A percentile compares a stretch with the other conserved stretches of the same genome.
phyloP scores from a whole-genome alignment of 495 filamentous ascomycete species.

The Hyaloscypha bicolor region DNA sequence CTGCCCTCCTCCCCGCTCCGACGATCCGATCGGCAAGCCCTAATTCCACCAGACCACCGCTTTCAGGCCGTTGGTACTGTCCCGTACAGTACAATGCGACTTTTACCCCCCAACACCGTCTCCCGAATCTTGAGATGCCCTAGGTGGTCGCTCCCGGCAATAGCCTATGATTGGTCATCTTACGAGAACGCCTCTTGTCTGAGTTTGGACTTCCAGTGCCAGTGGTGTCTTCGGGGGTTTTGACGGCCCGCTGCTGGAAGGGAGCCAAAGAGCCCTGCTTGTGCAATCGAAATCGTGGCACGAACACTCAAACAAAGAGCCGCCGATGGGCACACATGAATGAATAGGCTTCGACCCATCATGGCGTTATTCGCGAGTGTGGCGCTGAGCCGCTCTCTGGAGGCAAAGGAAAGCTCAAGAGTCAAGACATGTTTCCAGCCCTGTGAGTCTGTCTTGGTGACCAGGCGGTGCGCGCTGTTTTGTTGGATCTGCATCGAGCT shows the following conservation, averaged over 20 bases:
- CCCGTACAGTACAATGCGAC: background rate
- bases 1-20: background rate
- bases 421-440: too few relatives aligned
- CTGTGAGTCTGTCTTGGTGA: too few relatives aligned
- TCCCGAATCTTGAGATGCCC: background rate
- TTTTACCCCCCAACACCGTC: background rate
- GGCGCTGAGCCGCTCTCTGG: background rate
- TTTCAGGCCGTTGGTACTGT: too few relatives aligned
- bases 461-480: too few relatives aligned
- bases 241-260: too few relatives aligned
- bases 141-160: background rate
- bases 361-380: background rate
- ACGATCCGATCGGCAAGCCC: conserved; percentile 1
- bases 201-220: background rate
- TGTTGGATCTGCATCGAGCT: too few relatives aligned
- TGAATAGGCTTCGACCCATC: background rate
- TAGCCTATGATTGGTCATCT: background rate
- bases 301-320: background rate
- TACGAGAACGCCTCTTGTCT: background rate
- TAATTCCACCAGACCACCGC: background rate
- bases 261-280: background rate
- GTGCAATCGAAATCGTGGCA: background rate
- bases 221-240: too few relatives aligned
- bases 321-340: background rate
- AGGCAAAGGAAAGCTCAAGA: too few relatives aligned